Evolutionary conservation across 352 stramenopile genomes (phyloP).

Genomic region (Phytopythium cucurbitacearum): DNA sequence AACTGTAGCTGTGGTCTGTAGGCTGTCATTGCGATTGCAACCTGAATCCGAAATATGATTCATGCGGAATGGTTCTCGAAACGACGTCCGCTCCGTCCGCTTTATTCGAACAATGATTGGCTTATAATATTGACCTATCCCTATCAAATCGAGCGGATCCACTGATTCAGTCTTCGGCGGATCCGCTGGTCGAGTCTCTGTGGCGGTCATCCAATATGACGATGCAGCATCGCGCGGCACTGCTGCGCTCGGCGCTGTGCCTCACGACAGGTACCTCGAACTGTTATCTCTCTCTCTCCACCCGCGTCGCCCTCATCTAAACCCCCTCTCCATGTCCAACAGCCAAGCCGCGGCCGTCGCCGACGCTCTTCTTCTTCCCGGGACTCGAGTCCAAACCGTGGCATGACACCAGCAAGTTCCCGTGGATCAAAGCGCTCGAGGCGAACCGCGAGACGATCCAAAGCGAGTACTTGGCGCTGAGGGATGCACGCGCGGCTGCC

Average conservation of each 20-base stretch:
- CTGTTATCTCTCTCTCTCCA: not conserved
- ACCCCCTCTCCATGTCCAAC: not conserved
- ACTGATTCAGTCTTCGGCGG: too few relatives aligned
- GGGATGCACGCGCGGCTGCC: constrained; percentile 18
- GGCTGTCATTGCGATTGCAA: too few relatives aligned
- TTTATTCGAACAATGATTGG: too few relatives aligned
- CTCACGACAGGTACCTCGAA: constrained; percentile 57
- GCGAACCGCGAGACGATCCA: constrained; percentile 54
- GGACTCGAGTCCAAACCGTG: constrained; percentile 59
- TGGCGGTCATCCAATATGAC: not conserved
- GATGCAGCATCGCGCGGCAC: constrained; percentile 44
- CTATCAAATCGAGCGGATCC: too few relatives aligned
- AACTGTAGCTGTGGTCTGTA: too few relatives aligned
- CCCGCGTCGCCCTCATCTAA: not conserved
- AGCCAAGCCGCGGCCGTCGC: constrained; percentile 74
- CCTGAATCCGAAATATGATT: too few relatives aligned
- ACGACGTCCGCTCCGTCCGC: too few relatives aligned
- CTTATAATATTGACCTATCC: too few relatives aligned
- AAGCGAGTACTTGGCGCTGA: constrained; percentile 53
- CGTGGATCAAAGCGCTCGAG: constrained; percentile 50
- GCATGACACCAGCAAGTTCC: constrained; percentile 56
- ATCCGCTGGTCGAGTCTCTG: too few relatives aligned
- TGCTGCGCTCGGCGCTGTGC: constrained; percentile 73
- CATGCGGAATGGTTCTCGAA: too few relatives aligned
- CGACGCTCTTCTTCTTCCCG: constrained; percentile 79